These are phyloP conservation scores for Spergularia bocconei DNA, from an alignment of 148 eudicot genomes.

Conservation along the genomic window DNA sequence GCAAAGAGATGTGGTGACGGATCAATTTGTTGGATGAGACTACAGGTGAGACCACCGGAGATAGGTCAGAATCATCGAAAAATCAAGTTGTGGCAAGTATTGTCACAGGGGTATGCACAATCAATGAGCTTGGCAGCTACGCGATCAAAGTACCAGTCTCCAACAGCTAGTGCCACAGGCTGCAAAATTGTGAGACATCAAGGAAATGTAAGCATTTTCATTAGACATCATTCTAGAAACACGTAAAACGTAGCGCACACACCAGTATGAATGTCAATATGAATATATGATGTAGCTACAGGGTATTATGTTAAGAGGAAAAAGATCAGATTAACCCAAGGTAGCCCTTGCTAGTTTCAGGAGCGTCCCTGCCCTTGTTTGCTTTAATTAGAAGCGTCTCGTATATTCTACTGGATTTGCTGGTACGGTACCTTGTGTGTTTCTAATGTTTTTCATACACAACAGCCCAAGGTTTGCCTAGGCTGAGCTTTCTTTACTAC, in stretches of 20 bases:
- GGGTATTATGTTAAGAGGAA: not conserved
- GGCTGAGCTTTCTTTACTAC: no score
- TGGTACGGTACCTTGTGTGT: no score
- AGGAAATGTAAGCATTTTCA: not conserved
- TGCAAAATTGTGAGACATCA: conserved; percentile 7
- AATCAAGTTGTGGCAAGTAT: conserved; percentile 79
- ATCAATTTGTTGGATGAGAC: not conserved
- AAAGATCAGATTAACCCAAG: not conserved
- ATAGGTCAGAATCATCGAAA: conserved; percentile 35
- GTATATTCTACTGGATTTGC: no score
- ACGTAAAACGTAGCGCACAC: not conserved
- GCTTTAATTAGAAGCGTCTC: no score
- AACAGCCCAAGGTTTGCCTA: no score
- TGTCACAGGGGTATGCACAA: conserved; percentile 89
- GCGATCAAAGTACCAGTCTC: conserved; percentile 88
- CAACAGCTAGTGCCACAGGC: conserved; percentile 64
- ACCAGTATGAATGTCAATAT: not conserved
- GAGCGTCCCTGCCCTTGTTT: not conserved
- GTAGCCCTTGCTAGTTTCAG: not conserved
- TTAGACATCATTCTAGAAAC: not conserved
- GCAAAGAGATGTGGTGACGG: conserved; percentile 1
- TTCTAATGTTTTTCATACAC: no score
- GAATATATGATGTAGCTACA: not conserved
- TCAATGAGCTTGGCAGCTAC: conserved; percentile 50
- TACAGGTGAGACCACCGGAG: conserved; percentile 13